These are phyloP conservation scores for Pseudogymnoascus sp. DNA, from an alignment of 2,329 filamentous ascomycete genomes.

Conservation along the genomic window DNA sequence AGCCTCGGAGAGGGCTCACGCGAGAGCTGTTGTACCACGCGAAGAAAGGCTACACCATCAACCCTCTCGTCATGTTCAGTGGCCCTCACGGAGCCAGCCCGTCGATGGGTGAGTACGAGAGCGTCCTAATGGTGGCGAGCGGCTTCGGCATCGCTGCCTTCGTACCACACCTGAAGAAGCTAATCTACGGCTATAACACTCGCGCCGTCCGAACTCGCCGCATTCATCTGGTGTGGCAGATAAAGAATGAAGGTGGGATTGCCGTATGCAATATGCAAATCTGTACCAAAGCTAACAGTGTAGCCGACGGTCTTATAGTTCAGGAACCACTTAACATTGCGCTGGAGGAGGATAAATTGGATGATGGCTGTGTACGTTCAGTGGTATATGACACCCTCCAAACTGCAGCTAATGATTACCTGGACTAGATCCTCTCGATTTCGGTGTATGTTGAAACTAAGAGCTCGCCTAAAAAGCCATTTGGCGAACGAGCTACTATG, in stretches of 20 bases:
- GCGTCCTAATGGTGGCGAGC: constrained; percentile 31
- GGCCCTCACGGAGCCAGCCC: constrained; percentile 29
- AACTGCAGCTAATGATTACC: background rate
- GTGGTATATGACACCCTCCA: background rate
- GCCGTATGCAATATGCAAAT: background rate
- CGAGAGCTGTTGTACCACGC: constrained; percentile 23
- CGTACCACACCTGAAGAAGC: constrained; percentile 31
- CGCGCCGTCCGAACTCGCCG: constrained; percentile 22
- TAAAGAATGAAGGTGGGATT: constrained; percentile 17
- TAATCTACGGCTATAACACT: constrained; percentile 32
- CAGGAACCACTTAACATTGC: constrained; percentile 4
- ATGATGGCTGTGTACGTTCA: background rate
- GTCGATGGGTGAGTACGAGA: constrained; percentile 25
- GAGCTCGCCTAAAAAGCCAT: background rate
- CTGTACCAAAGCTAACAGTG: constrained; percentile 8
- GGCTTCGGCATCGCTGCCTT: constrained; percentile 32
- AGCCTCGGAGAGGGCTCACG: constrained; percentile 27
- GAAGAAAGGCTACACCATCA: background rate
- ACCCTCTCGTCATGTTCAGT: constrained; percentile 24
- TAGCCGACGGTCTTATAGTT: constrained; percentile 10
- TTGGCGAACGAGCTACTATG: background rate
- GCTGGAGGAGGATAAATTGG: background rate
- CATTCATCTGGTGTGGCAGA: constrained; percentile 32
- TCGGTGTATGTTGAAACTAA: background rate
- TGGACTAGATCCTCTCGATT: background rate